These are phyloP conservation scores for Alisma plantagoaquatica DNA, from an alignment of 106 monocot species.

Conservation along the genomic window DNA sequence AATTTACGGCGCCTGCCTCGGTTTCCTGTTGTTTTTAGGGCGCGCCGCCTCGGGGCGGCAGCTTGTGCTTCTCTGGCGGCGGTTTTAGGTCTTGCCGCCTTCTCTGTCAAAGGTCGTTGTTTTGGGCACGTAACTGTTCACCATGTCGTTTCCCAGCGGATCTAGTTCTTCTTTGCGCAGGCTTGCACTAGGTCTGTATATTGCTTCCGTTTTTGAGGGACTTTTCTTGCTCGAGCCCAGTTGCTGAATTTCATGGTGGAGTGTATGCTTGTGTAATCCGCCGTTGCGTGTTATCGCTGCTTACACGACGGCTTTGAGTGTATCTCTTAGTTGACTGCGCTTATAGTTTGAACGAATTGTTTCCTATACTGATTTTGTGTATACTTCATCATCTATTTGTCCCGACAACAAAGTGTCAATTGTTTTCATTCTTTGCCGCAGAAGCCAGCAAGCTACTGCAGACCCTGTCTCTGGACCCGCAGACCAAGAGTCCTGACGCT, in stretches of 20 bases:
- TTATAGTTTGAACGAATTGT: not conserved
- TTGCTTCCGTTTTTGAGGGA: too few species aligned
- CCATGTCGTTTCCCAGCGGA: too few species aligned
- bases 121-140: too few species aligned
- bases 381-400: too few species aligned
- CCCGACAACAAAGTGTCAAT: too few species aligned
- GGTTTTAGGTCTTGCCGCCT: too few species aligned
- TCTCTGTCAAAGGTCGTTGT: too few species aligned
- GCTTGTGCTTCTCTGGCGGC: too few species aligned
- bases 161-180: too few species aligned
- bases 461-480: constrained; percentile 31
- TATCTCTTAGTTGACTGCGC: not conserved
- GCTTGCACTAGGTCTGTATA: too few species aligned
- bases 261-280: not conserved
- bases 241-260: not conserved
- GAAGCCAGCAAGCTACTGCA: constrained; percentile 38
- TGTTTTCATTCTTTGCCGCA: constrained; percentile 9
- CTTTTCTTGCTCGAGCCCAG: too few species aligned
- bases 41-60: too few species aligned
- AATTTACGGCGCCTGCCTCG: not conserved
- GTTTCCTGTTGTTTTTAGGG: not conserved
- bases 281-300: not conserved
- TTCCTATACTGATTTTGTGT: not conserved
- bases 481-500: constrained; percentile 21
- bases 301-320: not conserved